Percentiles rank a stretch among this genome's conserved stretches.
Evolutionary conservation across 768 basidiomycete species (phyloP).

Genomic region (Suillus ampliporus): DNA sequence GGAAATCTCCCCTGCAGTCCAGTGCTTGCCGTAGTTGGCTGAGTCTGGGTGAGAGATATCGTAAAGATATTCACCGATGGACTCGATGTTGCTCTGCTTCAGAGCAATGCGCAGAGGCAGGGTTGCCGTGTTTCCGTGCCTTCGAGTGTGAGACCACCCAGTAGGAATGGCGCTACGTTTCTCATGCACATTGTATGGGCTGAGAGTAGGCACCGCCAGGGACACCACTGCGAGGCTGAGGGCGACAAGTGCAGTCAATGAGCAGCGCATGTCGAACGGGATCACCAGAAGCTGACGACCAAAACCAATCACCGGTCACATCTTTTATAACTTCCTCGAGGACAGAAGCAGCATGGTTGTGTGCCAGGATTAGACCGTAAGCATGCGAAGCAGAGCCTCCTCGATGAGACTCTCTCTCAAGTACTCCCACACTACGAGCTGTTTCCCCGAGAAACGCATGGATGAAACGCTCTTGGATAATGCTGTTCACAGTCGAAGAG

Average conservation of each 20-base stretch:
- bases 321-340: slow-evolving; percentile 18
- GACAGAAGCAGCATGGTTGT: slow-evolving; percentile 16
- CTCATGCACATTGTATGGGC: slow-evolving; percentile 43
- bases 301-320: not conserved
- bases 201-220: slow-evolving; percentile 23
- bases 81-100: slow-evolving; percentile 35
- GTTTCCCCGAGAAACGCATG: slow-evolving; percentile 5
- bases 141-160: slow-evolving; percentile 44
- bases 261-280: slow-evolving; percentile 14
- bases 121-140: slow-evolving; percentile 36
- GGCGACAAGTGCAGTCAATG: slow-evolving; percentile 21
- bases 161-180: slow-evolving; percentile 40
- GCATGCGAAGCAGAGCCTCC: slow-evolving; percentile 59
- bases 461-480: not conserved
- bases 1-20: slow-evolving; percentile 31
- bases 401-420: slow-evolving; percentile 41
- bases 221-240: slow-evolving; percentile 24
- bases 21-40: slow-evolving; percentile 39
- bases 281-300: not conserved
- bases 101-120: slow-evolving; percentile 39
- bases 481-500: not conserved
- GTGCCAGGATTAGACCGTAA: slow-evolving; percentile 22
- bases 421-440: slow-evolving; percentile 5
- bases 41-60: slow-evolving; percentile 41
- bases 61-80: slow-evolving; percentile 33